phyloP scores from a whole-genome alignment of 2,329 filamentous ascomycete genomes.

The Thielaviopsis populi region DNA sequence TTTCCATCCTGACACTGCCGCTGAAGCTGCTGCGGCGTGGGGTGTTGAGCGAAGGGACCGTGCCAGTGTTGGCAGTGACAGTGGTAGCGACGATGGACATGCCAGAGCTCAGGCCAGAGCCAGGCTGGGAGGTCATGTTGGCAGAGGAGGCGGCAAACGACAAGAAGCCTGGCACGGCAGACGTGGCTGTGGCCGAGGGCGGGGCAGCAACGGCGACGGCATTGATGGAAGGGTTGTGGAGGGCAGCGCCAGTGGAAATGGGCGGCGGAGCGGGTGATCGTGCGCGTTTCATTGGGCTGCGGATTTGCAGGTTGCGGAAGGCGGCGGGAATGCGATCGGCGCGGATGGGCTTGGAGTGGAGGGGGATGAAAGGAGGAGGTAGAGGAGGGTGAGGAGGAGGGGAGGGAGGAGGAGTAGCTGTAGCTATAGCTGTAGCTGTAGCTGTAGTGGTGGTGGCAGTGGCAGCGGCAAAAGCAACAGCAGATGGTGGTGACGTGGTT shows the following conservation, averaged over 20 bases:
- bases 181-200: constrained; percentile 14
- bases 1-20: constrained; percentile 5
- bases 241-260: constrained; percentile 19
- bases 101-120: neutral
- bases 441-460: neutral
- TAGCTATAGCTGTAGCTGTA: neutral
- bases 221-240: constrained; percentile 16
- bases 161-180: neutral
- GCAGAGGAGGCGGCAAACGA: neutral
- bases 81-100: neutral
- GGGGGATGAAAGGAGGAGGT: constrained; percentile 5
- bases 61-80: neutral
- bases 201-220: constrained; percentile 17
- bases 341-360: constrained; percentile 14
- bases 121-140: neutral
- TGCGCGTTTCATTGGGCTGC: constrained; percentile 33
- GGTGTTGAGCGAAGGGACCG: neutral
- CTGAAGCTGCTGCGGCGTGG: constrained; percentile 1
- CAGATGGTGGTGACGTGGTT: constrained; percentile 1
- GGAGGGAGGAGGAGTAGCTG: neutral
- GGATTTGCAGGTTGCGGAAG: constrained; percentile 32
- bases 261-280: constrained; percentile 27
- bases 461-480: neutral
- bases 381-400: neutral
- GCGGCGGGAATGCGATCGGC: constrained; percentile 22